These are phyloP conservation scores for Sambucus nigra DNA, from an alignment of 129 eudicot genomes.

Conservation along the genomic window DNA sequence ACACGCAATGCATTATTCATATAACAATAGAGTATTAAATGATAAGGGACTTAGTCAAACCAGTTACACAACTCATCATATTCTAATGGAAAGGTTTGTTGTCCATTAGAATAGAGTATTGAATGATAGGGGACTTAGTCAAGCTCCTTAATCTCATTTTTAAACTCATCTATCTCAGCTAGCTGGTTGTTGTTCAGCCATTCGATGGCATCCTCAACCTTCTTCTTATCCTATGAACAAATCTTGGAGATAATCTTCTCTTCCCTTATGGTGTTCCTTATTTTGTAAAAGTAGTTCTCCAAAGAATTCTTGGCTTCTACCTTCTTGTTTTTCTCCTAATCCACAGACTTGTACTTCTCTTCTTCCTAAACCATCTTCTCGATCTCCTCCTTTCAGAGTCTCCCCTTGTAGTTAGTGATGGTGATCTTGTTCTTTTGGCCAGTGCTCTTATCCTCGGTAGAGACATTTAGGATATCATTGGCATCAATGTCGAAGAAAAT, in stretches of 20 bases:
- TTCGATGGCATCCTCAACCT: conserved; percentile 1
- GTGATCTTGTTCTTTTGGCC: conserved; percentile 5
- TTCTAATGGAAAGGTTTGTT: too few relatives aligned
- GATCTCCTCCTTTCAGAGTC: conserved; percentile 3
- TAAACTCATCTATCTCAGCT: conserved; percentile 1
- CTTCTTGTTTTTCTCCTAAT: conserved; percentile 6
- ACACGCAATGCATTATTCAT: too few relatives aligned
- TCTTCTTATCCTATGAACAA: background rate
- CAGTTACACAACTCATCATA: too few relatives aligned
- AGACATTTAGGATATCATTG: conserved; percentile 3
- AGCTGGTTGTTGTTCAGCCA: conserved; percentile 6
- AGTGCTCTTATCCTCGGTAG: conserved; percentile 5
- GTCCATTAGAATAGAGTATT: too few relatives aligned
- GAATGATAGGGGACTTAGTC: too few relatives aligned
- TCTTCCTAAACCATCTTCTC: conserved; percentile 4
- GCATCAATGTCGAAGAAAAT: background rate
- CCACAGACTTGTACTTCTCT: conserved; percentile 5
- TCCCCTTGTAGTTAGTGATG: conserved; percentile 1
- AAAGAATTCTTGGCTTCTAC: background rate
- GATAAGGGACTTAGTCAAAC: too few relatives aligned
- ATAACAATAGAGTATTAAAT: too few relatives aligned
- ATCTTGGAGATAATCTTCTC: background rate
- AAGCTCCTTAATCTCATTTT: conserved; percentile 1
- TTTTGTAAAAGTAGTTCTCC: background rate
- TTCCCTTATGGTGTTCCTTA: background rate